Conservation (phyloP, 805 yeast genomes). For the Yarrowia sp. region DNA sequence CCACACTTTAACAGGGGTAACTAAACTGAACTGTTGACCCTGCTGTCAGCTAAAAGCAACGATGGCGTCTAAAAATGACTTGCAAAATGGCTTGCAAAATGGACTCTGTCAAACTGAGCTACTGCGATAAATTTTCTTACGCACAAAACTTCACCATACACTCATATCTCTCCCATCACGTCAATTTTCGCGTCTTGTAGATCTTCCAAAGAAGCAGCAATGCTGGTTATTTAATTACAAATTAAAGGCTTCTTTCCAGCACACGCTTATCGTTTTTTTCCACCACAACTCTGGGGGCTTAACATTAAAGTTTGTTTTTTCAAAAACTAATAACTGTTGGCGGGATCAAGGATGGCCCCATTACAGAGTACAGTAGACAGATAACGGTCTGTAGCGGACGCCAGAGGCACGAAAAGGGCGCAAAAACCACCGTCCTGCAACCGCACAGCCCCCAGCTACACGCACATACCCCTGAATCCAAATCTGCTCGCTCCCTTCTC, state of each 20-base stretch:
- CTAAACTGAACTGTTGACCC: background rate
- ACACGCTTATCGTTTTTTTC: background rate
- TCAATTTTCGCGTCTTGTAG: background rate
- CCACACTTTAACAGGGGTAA: background rate
- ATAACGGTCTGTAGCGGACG: background rate
- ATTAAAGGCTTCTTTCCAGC: no score
- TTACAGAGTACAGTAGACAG: background rate
- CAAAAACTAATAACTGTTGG: background rate
- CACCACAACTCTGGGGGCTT: background rate
- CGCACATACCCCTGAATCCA: background rate
- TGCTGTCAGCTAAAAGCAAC: background rate
- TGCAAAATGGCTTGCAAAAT: background rate
- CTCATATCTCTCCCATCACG: no score
- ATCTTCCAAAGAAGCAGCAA: background rate
- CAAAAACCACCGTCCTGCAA: background rate
- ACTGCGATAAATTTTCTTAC: no score
- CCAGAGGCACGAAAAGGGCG: background rate
- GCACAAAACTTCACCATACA: no score
- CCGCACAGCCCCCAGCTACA: background rate
- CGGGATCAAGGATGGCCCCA: conserved; percentile 1
- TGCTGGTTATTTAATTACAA: background rate
- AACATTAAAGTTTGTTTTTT: background rate
- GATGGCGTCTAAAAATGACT: background rate
- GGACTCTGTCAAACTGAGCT: no score
- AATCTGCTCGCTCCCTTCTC: background rate